Evolutionary conservation across 2,329 filamentous ascomycete species (phyloP).

Genomic region (Tolypocladium album): DNA sequence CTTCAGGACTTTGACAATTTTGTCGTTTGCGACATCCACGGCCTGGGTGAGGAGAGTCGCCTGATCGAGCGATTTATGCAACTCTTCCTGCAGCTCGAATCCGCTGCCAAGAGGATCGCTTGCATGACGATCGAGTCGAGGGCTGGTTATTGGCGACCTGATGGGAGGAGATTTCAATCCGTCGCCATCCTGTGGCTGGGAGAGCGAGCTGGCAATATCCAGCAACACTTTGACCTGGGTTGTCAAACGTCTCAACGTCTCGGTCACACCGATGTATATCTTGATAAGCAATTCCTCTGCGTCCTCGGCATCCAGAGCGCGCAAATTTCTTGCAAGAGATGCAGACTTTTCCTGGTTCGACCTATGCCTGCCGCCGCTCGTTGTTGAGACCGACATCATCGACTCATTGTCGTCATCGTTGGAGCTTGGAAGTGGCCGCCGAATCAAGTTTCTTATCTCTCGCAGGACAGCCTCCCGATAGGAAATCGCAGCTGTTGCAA

Average conservation of each 20-base stretch:
- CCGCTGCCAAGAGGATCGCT: slow-evolving; percentile 12
- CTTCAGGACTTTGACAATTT: slow-evolving; percentile 63
- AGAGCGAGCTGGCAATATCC: slow-evolving; percentile 75
- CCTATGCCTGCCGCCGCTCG: slow-evolving; percentile 53
- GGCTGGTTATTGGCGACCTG: slow-evolving; percentile 43
- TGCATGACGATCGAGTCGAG: slow-evolving; percentile 23
- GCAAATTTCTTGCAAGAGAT: slow-evolving; percentile 76
- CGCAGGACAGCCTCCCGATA: slow-evolving; percentile 77
- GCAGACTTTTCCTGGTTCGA: slow-evolving; percentile 84
- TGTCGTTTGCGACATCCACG: slow-evolving; percentile 71
- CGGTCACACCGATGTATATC: slow-evolving; percentile 80
- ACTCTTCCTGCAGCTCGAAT: slow-evolving; percentile 56
- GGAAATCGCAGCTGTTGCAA: slow-evolving; percentile 67
- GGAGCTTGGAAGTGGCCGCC: slow-evolving; percentile 78
- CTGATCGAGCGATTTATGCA: slow-evolving; percentile 67
- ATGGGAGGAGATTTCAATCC: slow-evolving; percentile 36
- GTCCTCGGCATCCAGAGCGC: slow-evolving; percentile 71
- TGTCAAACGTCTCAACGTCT: slow-evolving; percentile 73
- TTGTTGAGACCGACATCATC: slow-evolving; percentile 74
- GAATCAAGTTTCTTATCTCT: slow-evolving; percentile 78
- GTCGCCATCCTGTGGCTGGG: slow-evolving; percentile 26
- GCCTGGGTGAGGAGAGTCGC: slow-evolving; percentile 68
- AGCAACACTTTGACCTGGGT: slow-evolving; percentile 92
- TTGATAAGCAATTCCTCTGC: slow-evolving; percentile 73
- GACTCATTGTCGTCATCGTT: slow-evolving; percentile 91